phyloP scores from a whole-genome alignment of 2,329 filamentous ascomycete species.

The Pleoardoris graminearum region DNA sequence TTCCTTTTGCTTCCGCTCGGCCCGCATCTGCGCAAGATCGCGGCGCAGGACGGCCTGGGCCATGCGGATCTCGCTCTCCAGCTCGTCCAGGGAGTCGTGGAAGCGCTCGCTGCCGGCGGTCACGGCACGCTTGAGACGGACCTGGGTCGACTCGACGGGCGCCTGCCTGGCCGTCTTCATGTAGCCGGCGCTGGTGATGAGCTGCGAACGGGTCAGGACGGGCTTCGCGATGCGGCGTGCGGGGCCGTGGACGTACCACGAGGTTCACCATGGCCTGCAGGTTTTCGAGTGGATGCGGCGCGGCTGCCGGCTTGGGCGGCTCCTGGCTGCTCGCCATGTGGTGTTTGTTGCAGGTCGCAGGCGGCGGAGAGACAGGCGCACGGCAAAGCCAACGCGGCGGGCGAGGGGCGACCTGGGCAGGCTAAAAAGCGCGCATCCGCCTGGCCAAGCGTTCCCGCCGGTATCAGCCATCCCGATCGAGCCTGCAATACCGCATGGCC shows the following conservation, averaged over 20 bases:
- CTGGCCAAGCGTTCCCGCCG: conserved; percentile 5
- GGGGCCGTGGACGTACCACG: conserved; percentile 43
- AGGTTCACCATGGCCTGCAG: conserved; percentile 54
- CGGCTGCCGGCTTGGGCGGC: conserved; percentile 3
- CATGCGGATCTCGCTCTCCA: conserved; percentile 51
- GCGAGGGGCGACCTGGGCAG: too few relatives aligned
- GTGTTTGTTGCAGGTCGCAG: background rate
- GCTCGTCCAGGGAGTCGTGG: conserved; percentile 56
- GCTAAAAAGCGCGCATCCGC: background rate
- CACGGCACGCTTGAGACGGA: conserved; percentile 44
- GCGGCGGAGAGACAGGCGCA: background rate
- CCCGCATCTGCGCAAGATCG: conserved; percentile 43
- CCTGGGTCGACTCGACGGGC: conserved; percentile 31
- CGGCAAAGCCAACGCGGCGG: background rate
- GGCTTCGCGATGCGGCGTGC: background rate
- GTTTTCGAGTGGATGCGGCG: conserved; percentile 43
- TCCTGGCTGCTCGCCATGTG: conserved; percentile 13
- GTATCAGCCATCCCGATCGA: background rate
- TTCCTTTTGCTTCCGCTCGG: conserved; percentile 42
- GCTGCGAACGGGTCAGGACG: conserved; percentile 32
- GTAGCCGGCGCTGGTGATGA: conserved; percentile 51
- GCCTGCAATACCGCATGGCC: background rate
- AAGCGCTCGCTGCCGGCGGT: conserved; percentile 49
- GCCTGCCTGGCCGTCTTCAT: conserved; percentile 46
- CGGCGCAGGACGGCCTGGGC: conserved; percentile 42